Evolutionary conservation across 2,329 filamentous ascomycete species (phyloP), one percentile per base, ranked within the genome.

Genomic region (Sporothrix variecibatus): DNA sequence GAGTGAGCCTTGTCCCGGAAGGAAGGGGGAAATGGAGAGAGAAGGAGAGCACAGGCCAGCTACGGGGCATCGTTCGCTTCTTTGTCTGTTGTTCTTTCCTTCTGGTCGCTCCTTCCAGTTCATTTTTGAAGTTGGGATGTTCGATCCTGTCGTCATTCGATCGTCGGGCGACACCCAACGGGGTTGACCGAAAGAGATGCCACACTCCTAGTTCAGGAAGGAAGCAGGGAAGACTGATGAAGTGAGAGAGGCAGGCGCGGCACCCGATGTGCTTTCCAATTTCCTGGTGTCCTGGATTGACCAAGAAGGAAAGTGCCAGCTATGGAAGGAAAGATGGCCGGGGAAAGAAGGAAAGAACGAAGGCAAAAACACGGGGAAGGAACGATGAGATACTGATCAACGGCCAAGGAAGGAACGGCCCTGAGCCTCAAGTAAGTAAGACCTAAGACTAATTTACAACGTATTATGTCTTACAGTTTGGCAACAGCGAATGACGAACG

Each of bases 71-170:
- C 34, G 31, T 62, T 62, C 31, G 58, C 58, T n/a, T 62, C 58
- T 62, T 62, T n/a, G n/a, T 43, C 3, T 40, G 38, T 49, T n/a
- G 46, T 34, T 51, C 26, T 67, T 40, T 43, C n/a, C n/a, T 65
- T 43, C 31, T 31, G 23, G n/a, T 43, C 11, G 9, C 26, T 46
- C n/a, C n/a, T 65, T 20, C 38, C 23, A 28, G 7, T 28, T 11
- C 2, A 11, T 11, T 49, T 28, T 46, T 28, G 20, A 46, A 26
- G 62, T 67, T 67, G 38, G 34, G 38, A 28, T 46, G 62, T 28
- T 67, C 62, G 38, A 67, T 46, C 38, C 23, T 67, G 38, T 46
- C 31, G 67, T 58, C 68, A 58, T 58, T 11, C 58, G 68, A 71
- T 53, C 31, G 68, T 58, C 68, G 43, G 64, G 46, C 65, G 43